phyloP scores from a whole-genome alignment of 2,329 filamentous ascomycete species.

The Grosmannia serpens region DNA sequence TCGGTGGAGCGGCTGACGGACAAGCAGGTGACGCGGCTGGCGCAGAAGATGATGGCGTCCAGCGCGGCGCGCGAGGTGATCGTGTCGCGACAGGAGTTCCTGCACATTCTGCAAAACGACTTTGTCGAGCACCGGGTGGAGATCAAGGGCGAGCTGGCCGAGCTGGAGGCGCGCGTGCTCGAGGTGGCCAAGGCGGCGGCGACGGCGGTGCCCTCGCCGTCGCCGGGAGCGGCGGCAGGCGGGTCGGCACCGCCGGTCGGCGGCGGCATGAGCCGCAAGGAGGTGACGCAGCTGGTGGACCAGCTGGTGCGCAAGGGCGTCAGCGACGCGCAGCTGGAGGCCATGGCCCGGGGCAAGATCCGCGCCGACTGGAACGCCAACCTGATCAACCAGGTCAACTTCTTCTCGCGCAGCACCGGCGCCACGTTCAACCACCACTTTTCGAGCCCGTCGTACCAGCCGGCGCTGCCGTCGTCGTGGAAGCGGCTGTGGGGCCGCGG shows the following conservation, averaged over 20 bases:
- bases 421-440: conserved; percentile 48
- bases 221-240: no score
- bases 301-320: conserved; percentile 31
- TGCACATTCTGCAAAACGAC: conserved; percentile 28
- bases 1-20: conserved; percentile 19
- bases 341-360: conserved; percentile 34
- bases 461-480: conserved; percentile 13
- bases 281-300: conserved; percentile 30
- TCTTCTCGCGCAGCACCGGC: conserved; percentile 54
- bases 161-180: conserved; percentile 20
- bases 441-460: conserved; percentile 46
- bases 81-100: conserved; percentile 37
- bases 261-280: conserved; percentile 24
- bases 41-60: conserved; percentile 24
- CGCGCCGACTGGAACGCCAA: conserved; percentile 29
- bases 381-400: conserved; percentile 55
- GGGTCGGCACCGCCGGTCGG: no score
- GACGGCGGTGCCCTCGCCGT: background rate
- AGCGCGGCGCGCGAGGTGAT: conserved; percentile 23
- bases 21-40: conserved; percentile 23
- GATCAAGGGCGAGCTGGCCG: conserved; percentile 28
- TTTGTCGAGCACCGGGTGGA: conserved; percentile 25
- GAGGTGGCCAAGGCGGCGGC: conserved; percentile 8
- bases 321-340: conserved; percentile 32
- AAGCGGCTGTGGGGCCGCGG: background rate